These are phyloP conservation scores for Hyaloperonospora brassicae DNA, from an alignment of 352 stramenopile genomes.

Conservation along the genomic window DNA sequence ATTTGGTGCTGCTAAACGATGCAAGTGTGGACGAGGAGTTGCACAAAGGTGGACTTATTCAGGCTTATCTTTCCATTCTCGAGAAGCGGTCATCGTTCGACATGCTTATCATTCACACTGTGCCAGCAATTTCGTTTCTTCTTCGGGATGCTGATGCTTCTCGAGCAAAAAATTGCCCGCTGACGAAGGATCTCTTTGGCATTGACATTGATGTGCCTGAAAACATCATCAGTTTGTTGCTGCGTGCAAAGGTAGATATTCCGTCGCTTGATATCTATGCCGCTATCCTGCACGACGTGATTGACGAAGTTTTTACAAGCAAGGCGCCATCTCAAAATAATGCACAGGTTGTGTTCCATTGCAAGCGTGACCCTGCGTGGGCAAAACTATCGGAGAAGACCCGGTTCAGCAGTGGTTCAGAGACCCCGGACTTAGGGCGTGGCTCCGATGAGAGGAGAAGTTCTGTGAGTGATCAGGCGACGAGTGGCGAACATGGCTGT, in stretches of 20 bases:
- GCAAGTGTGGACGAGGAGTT: slow-evolving; percentile 51
- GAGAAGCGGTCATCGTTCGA: slow-evolving; percentile 65
- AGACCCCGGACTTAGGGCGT: slow-evolving; percentile 27
- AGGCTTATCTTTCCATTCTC: slow-evolving; percentile 60
- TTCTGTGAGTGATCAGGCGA: slow-evolving; percentile 19
- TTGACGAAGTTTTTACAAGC: slow-evolving; percentile 61
- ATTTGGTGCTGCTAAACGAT: slow-evolving; percentile 68
- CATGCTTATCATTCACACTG: slow-evolving; percentile 83
- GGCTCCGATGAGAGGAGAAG: slow-evolving; percentile 32
- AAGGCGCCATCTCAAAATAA: slow-evolving; percentile 64
- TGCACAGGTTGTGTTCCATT: slow-evolving; percentile 55
- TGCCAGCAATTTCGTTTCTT: slow-evolving; percentile 73
- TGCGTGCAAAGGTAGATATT: slow-evolving; percentile 57
- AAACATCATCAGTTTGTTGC: slow-evolving; percentile 50
- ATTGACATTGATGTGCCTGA: slow-evolving; percentile 34
- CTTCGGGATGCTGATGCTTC: slow-evolving; percentile 59
- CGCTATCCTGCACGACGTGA: slow-evolving; percentile 67
- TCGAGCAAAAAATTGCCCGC: slow-evolving; percentile 54
- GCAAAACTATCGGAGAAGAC: slow-evolving; percentile 46
- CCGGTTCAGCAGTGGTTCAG: slow-evolving; percentile 30
- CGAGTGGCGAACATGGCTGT: slow-evolving; percentile 13
- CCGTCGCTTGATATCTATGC: slow-evolving; percentile 63
- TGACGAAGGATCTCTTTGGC: slow-evolving; percentile 71
- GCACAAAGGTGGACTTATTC: slow-evolving; percentile 48
- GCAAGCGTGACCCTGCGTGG: slow-evolving; percentile 56